Base-by-base conservation (phyloP, 768 basidiomycete species). In the Russula earlei region DNA sequence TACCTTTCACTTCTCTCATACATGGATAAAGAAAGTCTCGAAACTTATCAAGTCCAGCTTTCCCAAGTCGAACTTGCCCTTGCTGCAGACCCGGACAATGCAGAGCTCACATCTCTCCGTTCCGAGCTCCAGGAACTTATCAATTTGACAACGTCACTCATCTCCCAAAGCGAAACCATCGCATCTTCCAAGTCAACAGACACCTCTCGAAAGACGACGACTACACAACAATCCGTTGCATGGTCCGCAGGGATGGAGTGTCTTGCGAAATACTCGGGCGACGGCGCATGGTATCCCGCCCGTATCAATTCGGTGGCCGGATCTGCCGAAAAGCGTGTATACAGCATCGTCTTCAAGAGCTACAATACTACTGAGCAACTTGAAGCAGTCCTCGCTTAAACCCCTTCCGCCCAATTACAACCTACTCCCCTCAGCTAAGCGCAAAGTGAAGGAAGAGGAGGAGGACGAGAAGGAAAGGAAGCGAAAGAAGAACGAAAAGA, bases 401-500 rank as follows among this genome's bases (percentile, higher is more conserved):
- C 56, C 78, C 8, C 74, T 89, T 12, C 85, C 89, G 2, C 50
- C 77, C 10, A 84, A 79, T 67, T 70, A 83, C 65, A 51, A 43
- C 41, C 24, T 33, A 40, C 54, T 72, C 36, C 68, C 76, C 29
- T 70, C 78, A 40, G 78, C 72, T 62, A 94, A 94, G 72, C 83
- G 91, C 54, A 91, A 90, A 75, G 70, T 86, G 65, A 81, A 72
- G 49, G 84, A 84, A 65, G 83, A 70, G 64, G 90, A 92, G 69
- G 91, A 92, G 68, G 88, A 89, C 63, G 91, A 93, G 72, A 77
- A 82, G 69, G 91, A 92, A 62, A 74, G 71, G 69, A 93, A 91
- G 80, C 89, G 90, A 78, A 92, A 92, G 76, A 91, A 91, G 75
- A 93, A 91, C 65, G 91, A 93, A 76, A 92, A 92, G 76, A 93